phyloP scores from a whole-genome alignment of 2,329 filamentous ascomycete genomes.

The Fusarium vanettenii region DNA sequence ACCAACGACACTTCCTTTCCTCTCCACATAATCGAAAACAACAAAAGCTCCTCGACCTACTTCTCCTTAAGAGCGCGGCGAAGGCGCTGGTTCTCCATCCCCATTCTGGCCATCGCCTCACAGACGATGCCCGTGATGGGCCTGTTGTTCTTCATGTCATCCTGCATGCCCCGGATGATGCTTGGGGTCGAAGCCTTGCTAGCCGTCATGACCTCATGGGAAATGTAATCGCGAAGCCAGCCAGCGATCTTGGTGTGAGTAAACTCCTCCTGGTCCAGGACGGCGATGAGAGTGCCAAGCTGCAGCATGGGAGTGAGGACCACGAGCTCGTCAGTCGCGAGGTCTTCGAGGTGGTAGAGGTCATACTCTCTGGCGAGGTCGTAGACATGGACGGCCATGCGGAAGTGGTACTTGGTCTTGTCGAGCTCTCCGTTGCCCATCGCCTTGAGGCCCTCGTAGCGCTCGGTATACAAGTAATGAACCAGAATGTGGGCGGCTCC shows the following conservation, averaged over 20 bases:
- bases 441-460: not conserved
- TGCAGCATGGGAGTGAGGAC: not conserved
- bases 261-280: not conserved
- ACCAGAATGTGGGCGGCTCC: not conserved
- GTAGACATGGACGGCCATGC: not conserved
- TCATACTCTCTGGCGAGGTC: not conserved
- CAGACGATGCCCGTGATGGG: not conserved
- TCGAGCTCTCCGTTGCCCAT: not conserved
- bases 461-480: not conserved
- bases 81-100: not conserved
- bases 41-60: not conserved
- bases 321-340: not conserved
- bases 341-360: not conserved
- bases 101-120: not conserved
- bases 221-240: not conserved
- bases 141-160: not conserved
- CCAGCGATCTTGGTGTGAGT: not conserved
- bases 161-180: not conserved
- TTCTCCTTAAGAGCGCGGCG: not conserved
- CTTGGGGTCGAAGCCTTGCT: not conserved
- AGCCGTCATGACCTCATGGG: not conserved
- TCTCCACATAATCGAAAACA: not conserved
- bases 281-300: not conserved
- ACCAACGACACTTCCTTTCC: not conserved
- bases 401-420: not conserved